Conservation (phyloP, 2,329 filamentous ascomycete species). For the Mycocentrospora acerina region DNA sequence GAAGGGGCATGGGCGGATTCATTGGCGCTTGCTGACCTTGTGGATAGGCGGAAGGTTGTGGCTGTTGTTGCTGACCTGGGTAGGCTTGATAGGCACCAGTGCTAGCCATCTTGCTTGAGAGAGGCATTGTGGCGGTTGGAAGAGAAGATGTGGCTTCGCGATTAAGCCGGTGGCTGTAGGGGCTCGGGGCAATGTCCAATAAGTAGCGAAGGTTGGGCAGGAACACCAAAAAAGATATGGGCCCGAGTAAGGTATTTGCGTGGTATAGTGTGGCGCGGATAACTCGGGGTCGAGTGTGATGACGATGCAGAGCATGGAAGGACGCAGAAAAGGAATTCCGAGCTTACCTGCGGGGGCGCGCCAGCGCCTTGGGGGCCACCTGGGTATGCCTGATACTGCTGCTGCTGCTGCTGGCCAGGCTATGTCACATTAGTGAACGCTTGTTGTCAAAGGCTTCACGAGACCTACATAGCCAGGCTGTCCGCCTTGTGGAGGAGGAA, state of each 20-base stretch:
- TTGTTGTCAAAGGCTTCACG: conserved; percentile 8
- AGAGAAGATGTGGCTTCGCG: conserved; percentile 18
- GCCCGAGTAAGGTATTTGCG: conserved; percentile 15
- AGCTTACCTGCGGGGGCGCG: conserved; percentile 39
- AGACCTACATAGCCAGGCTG: conserved; percentile 58
- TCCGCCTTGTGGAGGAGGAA: conserved; percentile 30
- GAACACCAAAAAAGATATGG: conserved; percentile 32
- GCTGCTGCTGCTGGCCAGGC: conserved; percentile 51
- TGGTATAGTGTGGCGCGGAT: conserved; percentile 24
- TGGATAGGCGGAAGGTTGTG: conserved; percentile 25
- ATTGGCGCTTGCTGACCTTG: conserved; percentile 29
- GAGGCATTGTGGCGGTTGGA: conserved; percentile 17
- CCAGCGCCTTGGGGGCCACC: conserved; percentile 51
- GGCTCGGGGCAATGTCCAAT: conserved; percentile 15
- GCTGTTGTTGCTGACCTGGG: conserved; percentile 22
- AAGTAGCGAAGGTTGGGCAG: conserved; percentile 16
- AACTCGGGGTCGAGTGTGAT: conserved; percentile 26
- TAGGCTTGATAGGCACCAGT: conserved; percentile 34
- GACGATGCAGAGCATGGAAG: conserved; percentile 37
- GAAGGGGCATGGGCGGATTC: conserved; percentile 33
- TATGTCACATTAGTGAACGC: conserved; percentile 29
- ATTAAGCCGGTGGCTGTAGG: conserved; percentile 4
- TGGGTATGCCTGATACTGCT: conserved; percentile 59
- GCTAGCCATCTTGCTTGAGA: conserved; percentile 32
- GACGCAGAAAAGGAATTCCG: conserved; percentile 17